Conservation (phyloP, 225 moss, liverwort and hornwort genomes). For the Polytrichum formosum region DNA sequence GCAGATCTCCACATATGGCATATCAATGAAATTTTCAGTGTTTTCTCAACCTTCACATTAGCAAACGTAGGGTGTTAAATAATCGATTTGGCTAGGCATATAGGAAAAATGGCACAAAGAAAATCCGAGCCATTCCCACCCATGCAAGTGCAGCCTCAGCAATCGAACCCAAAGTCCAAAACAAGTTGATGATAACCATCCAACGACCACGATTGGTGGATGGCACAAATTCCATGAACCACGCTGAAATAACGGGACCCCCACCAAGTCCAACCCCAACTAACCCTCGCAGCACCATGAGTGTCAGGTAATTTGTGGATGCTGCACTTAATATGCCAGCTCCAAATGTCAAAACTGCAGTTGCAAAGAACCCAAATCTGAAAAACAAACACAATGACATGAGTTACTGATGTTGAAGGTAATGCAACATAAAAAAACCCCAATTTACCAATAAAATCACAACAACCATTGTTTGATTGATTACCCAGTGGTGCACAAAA, state of each 20-base stretch:
- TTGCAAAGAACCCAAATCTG: slow-evolving; percentile 89
- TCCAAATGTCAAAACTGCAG: slow-evolving; percentile 73
- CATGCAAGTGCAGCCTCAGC: slow-evolving; percentile 75
- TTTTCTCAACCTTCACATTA: not conserved
- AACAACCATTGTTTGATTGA: too few species aligned
- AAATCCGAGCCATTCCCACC: slow-evolving; percentile 29
- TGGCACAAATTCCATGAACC: slow-evolving; percentile 95
- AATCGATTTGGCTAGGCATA: not conserved
- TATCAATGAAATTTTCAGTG: too few species aligned
- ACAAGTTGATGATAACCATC: slow-evolving; percentile 80
- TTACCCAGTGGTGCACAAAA: too few species aligned
- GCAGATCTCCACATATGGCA: too few species aligned
- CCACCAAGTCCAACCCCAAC: slow-evolving; percentile 89
- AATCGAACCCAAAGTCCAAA: slow-evolving; percentile 89
- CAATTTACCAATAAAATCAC: too few species aligned
- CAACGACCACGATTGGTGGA: slow-evolving; percentile 80
- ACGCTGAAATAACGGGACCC: slow-evolving; percentile 82
- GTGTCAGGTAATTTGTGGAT: slow-evolving; percentile 57
- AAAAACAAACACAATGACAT: slow-evolving; percentile 6
- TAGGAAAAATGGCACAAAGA: not conserved
- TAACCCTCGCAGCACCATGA: slow-evolving; percentile 65
- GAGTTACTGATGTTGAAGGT: not conserved
- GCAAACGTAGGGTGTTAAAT: not conserved
- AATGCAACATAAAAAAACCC: too few species aligned
- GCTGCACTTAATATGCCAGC: slow-evolving; percentile 72